Evolutionary conservation across 352 stramenopile genomes (phyloP).

Genomic region (Phytopythium sindhum): DNA sequence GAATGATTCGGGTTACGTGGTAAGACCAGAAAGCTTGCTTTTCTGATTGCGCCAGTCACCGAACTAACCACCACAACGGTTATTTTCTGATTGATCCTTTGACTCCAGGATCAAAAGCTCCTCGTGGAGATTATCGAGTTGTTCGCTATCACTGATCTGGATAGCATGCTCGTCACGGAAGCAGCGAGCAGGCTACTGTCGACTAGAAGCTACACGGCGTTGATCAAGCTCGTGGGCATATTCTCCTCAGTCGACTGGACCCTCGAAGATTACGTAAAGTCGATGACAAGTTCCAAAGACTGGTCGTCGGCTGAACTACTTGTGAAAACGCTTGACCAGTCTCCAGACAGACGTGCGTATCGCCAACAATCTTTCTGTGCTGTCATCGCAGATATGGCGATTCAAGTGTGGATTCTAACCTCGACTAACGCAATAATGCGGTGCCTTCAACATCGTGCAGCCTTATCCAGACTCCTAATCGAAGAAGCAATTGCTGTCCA

Average conservation of each 20-base stretch:
- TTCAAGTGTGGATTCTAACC: neutral
- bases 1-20: constrained; percentile 12
- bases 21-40: constrained; percentile 3
- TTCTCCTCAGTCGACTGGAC: constrained; percentile 38
- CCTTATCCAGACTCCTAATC: constrained; percentile 38
- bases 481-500: constrained; percentile 50
- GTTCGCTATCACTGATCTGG: constrained; percentile 32
- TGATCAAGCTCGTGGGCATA: constrained; percentile 43
- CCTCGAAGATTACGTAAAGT: constrained; percentile 30
- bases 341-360: constrained; percentile 15
- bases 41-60: neutral
- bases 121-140: constrained; percentile 57
- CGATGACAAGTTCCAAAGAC: constrained; percentile 50
- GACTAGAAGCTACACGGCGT: constrained; percentile 42
- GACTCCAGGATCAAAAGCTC: constrained; percentile 45
- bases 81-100: neutral
- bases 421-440: neutral
- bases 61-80: neutral
- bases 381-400: neutral
- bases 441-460: constrained; percentile 8
- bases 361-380: neutral
- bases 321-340: constrained; percentile 31
- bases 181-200: constrained; percentile 22
- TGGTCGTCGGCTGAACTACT: constrained; percentile 58
- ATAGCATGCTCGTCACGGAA: constrained; percentile 11